Conservation (phyloP, 805 yeast species). For the Spathaspora girioi region DNA sequence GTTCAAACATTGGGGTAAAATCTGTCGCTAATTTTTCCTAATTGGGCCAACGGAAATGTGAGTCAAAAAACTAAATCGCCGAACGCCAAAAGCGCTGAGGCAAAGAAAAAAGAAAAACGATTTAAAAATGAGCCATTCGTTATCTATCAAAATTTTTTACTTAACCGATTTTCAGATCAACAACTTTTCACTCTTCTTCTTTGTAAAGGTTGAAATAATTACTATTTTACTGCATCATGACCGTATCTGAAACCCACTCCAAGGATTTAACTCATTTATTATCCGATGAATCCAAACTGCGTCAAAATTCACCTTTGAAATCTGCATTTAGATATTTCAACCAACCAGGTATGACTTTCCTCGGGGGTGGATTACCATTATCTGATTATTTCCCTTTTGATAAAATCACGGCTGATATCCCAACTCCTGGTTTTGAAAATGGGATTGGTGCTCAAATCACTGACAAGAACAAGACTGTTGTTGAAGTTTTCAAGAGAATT, state of each 20-base stretch:
- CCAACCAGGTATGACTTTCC: constrained; percentile 74
- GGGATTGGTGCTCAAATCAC: constrained; percentile 71
- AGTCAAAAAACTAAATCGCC: not conserved
- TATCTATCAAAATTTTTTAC: not conserved
- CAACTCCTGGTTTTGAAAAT: constrained; percentile 72
- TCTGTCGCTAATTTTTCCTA: not conserved
- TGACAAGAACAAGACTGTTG: constrained; percentile 35
- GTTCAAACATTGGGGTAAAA: not conserved
- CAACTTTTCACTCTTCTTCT: not conserved
- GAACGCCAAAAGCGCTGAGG: not conserved
- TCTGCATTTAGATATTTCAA: constrained; percentile 73
- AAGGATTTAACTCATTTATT: constrained; percentile 73
- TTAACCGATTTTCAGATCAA: not conserved
- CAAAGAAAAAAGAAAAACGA: not conserved
- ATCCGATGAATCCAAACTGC: constrained; percentile 73
- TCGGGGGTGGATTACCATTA: constrained; percentile 95
- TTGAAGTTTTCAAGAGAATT: constrained; percentile 32
- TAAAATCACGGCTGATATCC: constrained; percentile 62
- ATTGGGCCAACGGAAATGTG: not conserved
- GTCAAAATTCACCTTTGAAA: constrained; percentile 79
- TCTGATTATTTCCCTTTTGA: constrained; percentile 93
- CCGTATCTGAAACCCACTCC: constrained; percentile 30
- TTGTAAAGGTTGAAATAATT: not conserved
- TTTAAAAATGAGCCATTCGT: not conserved
- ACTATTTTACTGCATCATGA: not conserved